These are phyloP conservation scores for Rhytidhysteron rufulum DNA, from an alignment of 2,329 filamentous ascomycete genomes.

Conservation along the genomic window DNA sequence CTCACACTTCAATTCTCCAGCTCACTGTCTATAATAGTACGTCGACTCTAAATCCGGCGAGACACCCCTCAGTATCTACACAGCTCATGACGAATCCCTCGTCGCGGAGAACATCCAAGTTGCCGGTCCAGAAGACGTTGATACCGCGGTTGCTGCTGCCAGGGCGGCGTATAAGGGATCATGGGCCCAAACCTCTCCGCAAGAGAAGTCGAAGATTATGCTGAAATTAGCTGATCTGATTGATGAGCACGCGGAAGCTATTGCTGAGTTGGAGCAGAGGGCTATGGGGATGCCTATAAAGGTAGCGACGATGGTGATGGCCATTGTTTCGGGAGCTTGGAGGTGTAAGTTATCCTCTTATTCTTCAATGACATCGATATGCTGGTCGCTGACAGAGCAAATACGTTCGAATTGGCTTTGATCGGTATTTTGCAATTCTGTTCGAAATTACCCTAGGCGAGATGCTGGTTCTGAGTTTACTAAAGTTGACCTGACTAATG, in stretches of 20 bases:
- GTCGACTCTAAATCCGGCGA: conserved; percentile 18
- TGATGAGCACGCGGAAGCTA: conserved; percentile 12
- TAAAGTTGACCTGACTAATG: not conserved
- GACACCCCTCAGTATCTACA: conserved; percentile 16
- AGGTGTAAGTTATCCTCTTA: conserved; percentile 4
- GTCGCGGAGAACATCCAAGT: conserved; percentile 17
- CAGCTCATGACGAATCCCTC: conserved; percentile 17
- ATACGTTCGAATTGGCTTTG: no score
- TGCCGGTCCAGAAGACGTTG: conserved; percentile 18
- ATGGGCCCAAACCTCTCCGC: conserved; percentile 12
- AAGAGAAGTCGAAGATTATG: conserved; percentile 12
- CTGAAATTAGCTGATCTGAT: conserved; percentile 20
- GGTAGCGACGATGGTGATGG: not conserved
- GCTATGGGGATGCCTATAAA: conserved; percentile 14
- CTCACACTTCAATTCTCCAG: not conserved
- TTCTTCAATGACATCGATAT: not conserved
- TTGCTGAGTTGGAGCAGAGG: conserved; percentile 12
- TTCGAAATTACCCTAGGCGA: no score
- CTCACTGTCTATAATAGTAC: conserved; percentile 9
- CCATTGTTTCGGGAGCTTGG: not conserved
- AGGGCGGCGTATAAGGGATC: conserved; percentile 16
- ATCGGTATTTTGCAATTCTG: no score
- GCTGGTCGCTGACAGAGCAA: no score
- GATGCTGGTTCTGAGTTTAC: not conserved
- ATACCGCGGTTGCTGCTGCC: conserved; percentile 17